These are phyloP conservation scores for Barnettozyma sucrosica DNA, from an alignment of 805 yeast genomes.

Conservation along the genomic window DNA sequence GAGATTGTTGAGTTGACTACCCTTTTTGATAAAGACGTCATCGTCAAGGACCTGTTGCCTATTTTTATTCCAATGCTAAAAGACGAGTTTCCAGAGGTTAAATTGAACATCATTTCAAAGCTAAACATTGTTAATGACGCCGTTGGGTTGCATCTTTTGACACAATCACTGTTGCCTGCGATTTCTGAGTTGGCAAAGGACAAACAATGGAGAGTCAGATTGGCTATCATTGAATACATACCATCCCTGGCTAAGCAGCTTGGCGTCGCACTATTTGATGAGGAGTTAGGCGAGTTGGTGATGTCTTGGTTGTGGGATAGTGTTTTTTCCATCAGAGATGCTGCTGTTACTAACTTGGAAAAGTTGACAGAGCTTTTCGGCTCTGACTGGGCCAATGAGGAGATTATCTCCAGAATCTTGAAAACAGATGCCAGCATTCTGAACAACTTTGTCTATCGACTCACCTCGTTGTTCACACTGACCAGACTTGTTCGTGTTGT, in stretches of 20 bases:
- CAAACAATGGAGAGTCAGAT: constrained; percentile 94
- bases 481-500: constrained; percentile 78
- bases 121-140: constrained; percentile 89
- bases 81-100: constrained; percentile 95
- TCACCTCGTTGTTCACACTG: constrained; percentile 84
- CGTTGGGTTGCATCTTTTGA: constrained; percentile 82
- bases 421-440: constrained; percentile 33
- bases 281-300: constrained; percentile 83
- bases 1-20: constrained; percentile 86
- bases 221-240: constrained; percentile 94
- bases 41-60: constrained; percentile 79
- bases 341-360: constrained; percentile 81
- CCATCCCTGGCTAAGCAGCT: constrained; percentile 92
- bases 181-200: constrained; percentile 94
- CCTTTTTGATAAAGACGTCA: constrained; percentile 74
- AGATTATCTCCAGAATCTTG: constrained; percentile 73
- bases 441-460: constrained; percentile 80
- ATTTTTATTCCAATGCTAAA: constrained; percentile 88
- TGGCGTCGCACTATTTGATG: constrained; percentile 89
- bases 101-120: constrained; percentile 89
- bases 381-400: constrained; percentile 84
- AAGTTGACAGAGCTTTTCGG: constrained; percentile 85
- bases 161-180: constrained; percentile 89
- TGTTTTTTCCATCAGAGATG: constrained; percentile 92
- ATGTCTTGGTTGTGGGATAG: constrained; percentile 99